These are phyloP conservation scores for Alternaria incomplexa DNA, from an alignment of 2,329 filamentous ascomycete genomes.

Conservation along the genomic window DNA sequence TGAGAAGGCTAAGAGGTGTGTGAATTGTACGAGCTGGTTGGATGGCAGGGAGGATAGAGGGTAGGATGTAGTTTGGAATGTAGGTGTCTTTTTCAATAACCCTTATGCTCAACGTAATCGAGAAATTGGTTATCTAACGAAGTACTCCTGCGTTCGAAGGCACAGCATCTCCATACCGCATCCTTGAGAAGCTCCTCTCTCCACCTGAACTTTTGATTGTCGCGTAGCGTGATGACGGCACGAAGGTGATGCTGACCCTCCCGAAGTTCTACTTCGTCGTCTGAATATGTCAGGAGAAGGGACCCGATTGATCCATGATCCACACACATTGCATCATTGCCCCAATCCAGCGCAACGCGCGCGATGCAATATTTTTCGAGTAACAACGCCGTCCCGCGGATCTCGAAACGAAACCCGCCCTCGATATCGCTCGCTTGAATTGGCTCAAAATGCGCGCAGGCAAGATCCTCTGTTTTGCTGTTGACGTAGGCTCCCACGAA, in stretches of 20 bases:
- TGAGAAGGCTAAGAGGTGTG: slow-evolving; percentile 65
- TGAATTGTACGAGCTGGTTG: slow-evolving; percentile 65
- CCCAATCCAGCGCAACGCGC: too few relatives aligned
- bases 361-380: too few relatives aligned
- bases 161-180: background rate
- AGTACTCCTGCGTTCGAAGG: background rate
- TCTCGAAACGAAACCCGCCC: background rate
- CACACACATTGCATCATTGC: too few relatives aligned
- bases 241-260: too few relatives aligned
- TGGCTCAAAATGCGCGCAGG: background rate
- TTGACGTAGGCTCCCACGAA: background rate
- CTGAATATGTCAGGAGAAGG: too few relatives aligned
- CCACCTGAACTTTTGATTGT: background rate
- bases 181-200: background rate
- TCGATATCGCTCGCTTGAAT: background rate
- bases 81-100: too few relatives aligned
- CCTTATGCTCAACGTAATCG: too few relatives aligned
- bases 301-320: too few relatives aligned
- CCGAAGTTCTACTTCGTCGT: too few relatives aligned
- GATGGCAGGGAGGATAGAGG: slow-evolving; percentile 60
- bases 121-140: too few relatives aligned
- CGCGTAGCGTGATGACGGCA: too few relatives aligned
- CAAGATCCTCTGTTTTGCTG: background rate
- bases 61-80: background rate
- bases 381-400: too few relatives aligned